Evolutionary conservation across 805 yeast species (phyloP), one percentile per base, ranked within the genome.

Genomic region (Isabelozyma rhagii): DNA sequence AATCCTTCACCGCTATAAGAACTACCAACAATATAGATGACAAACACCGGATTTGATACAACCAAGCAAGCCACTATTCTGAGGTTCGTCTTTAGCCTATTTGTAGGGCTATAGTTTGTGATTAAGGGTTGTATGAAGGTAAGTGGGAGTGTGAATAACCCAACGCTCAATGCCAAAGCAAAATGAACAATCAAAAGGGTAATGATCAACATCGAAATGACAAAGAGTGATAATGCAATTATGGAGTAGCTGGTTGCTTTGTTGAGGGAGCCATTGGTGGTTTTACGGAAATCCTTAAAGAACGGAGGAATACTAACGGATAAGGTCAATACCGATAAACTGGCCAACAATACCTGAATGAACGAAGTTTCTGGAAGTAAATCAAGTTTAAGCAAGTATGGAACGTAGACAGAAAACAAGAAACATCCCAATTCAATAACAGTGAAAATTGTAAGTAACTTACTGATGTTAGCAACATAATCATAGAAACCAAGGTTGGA

Each of bases 131-230:
- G 73, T 4, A 88, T 69, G 56, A 85, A 80, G 0, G 88, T 84
- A 63, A 93, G 70, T 8, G 97, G 96, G n/a, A 83, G 69, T 2
- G 88, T 81, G n/a, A 81, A 62, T 0, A 89, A 47, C 0, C 96
- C 93, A 50, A 92, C 72, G 5, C 77, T 60, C 46, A 89, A 76
- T 0, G 97, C 89, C 52, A 94, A 74, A 1, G 97, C 78, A 63
- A 92, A 94, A 68, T 94, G 91, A 21, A 93, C 77, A 53, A 91
- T 90, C 47, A 93, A 71, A 41, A 91, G 69, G 0, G 96, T 82
- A 8, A 89, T 81, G 41, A 91, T 74, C 31, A 84, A 75, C 61
- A 90, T 76, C 31, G 96, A 84, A 47, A 87, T 82, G 54, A 62
- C 65, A 51, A 72, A 72, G 45, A 73, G 80, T 36, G 87, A 72